Percentiles rank a stretch among this genome's conserved stretches.
These are phyloP conservation scores for Blumeria hordei DNA, from an alignment of 2,329 filamentous ascomycete genomes.

Conservation along the genomic window DNA sequence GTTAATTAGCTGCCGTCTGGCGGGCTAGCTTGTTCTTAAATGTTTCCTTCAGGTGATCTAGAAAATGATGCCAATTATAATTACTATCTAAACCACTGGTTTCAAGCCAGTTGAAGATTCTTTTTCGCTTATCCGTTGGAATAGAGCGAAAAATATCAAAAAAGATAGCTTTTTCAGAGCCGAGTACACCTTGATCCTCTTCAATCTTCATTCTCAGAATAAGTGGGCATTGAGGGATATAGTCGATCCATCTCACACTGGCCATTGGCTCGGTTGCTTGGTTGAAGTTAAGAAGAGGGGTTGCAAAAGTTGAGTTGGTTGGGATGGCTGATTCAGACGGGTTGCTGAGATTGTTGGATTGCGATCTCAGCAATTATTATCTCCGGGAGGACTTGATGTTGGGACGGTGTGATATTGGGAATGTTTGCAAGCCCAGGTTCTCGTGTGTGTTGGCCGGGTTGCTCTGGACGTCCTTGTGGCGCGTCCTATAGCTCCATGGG, in stretches of 20 bases:
- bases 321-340: too few species aligned
- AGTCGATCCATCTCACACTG: background rate
- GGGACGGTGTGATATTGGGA: too few species aligned
- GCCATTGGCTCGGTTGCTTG: background rate
- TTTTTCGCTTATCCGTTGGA: background rate
- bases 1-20: background rate
- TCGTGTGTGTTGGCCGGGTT: too few species aligned
- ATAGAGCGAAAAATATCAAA: background rate
- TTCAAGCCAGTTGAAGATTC: background rate
- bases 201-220: background rate
- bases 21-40: slow-evolving; percentile 1
- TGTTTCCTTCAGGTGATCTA: background rate
- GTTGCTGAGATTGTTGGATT: too few species aligned
- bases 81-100: background rate
- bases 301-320: too few species aligned
- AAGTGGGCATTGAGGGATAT: background rate
- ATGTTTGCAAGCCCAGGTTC: background rate
- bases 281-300: too few species aligned
- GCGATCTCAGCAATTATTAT: too few species aligned
- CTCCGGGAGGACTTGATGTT: too few species aligned
- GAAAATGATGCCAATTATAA: background rate
- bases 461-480: background rate
- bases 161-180: background rate
- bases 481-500: background rate
- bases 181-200: background rate